Base-by-base conservation (phyloP, 192 early-diverging fungal genomes). In the Piromyces finnis region DNA sequence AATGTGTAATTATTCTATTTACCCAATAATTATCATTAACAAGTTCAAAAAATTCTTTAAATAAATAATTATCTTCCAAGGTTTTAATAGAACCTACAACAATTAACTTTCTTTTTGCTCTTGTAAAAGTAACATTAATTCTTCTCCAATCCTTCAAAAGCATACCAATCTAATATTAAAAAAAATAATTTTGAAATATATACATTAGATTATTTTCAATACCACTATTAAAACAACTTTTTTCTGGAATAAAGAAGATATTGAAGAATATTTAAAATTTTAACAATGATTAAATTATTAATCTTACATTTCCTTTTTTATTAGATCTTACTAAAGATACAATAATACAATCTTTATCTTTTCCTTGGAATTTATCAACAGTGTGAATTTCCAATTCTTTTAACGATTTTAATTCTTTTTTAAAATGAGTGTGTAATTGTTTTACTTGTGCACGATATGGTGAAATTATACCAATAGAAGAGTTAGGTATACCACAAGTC, bases 331-430 rank as follows among this genome's bases (percentile, higher is more conserved):
- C 96, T 77, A 95, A 88, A 13, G 95, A 96, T 5, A 99, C 88
- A 26, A 99, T 83, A n/a, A 98, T 91, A 79, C 93, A 92, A 7
- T 94, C 92, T 83, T 96, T 95, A 83, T 99, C 97, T 22, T 94
- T 91, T 30, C 97, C 97, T 85, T 99, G 97, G 84, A 92, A 97
- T 79, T 92, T 90, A 85, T 99, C 97, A 32, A 99, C 91, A 6
- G 97, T 99, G 28, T 91, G 89, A 78, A 94, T 84, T 79, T 97
- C 95, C 15, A 98, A 79, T 1, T 80, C 80, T 81, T 80, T 27
- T 93, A 81, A 18, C 81, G 81, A 15, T 88, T 83, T 16, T 83
- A 78, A 28, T 93, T 82, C 1, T 91, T 41, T 36, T 78, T 83
- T 26, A 88, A 51, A 22, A 51, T 15, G 14, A 15, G 82, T 78